Conservation (phyloP, 768 basidiomycete genomes). For the Hypsizygus marmoreus region DNA sequence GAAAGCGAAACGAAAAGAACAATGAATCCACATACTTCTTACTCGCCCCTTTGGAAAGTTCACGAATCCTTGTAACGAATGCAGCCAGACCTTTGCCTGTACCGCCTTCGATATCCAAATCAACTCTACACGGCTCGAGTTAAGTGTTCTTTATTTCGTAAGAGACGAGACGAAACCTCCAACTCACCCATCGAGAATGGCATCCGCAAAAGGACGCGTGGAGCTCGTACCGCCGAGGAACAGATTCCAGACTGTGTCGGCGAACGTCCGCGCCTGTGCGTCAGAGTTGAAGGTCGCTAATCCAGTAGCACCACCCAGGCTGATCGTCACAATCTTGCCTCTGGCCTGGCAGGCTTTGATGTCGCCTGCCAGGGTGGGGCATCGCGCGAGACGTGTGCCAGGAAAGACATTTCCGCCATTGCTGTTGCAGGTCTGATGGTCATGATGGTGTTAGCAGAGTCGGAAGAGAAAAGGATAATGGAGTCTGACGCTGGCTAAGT, state of each 20-base stretch:
- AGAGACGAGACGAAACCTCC: not conserved
- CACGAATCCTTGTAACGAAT: conserved; percentile 57
- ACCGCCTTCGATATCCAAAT: conserved; percentile 76
- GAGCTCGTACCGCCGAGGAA: conserved; percentile 61
- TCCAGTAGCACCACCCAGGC: conserved; percentile 64
- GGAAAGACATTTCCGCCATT: conserved; percentile 55
- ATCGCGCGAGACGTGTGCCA: conserved; percentile 63
- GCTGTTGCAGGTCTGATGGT: conserved; percentile 58
- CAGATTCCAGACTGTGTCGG: conserved; percentile 68
- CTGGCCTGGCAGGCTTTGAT: conserved; percentile 66
- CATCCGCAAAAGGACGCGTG: conserved; percentile 70
- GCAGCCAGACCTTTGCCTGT: conserved; percentile 45
- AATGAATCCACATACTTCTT: conserved; percentile 44
- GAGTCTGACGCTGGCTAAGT: conserved; percentile 62
- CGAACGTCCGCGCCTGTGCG: conserved; percentile 57
- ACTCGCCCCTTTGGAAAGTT: conserved; percentile 46
- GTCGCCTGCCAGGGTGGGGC: conserved; percentile 55
- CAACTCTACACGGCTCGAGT: conserved; percentile 40
- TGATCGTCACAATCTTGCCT: conserved; percentile 60
- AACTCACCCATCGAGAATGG: conserved; percentile 69
- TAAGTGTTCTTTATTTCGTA: not conserved
- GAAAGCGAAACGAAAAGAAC: not conserved
- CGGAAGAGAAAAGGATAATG: not conserved
- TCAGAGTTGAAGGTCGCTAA: conserved; percentile 59
- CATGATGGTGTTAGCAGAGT: not conserved